Evolutionary conservation across 2,329 filamentous ascomycete species (phyloP).

Genomic region (Knufia fluminis): DNA sequence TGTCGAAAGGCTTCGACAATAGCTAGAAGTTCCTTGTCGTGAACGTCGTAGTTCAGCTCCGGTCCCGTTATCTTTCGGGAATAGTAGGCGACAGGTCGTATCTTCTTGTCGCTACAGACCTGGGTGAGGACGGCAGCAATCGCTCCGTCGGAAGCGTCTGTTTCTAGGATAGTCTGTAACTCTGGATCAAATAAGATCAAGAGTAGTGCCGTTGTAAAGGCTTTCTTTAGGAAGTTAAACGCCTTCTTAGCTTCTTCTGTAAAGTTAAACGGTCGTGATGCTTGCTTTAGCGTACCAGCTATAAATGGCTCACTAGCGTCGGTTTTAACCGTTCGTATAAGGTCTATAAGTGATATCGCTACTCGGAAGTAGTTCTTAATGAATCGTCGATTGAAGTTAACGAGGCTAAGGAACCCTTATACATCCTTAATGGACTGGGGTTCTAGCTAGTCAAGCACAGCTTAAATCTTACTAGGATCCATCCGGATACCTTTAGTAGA

Average conservation of each 20-base stretch:
- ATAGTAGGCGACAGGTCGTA: conserved; percentile 11
- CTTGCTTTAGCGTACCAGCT: too few relatives aligned
- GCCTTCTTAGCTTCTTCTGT: neutral
- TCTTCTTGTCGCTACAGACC: conserved; percentile 7
- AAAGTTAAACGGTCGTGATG: conserved; percentile 11
- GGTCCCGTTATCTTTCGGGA: conserved; percentile 11
- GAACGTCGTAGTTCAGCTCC: conserved; percentile 15
- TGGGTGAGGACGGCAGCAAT: conserved; percentile 12
- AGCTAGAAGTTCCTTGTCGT: conserved; percentile 19
- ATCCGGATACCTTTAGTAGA: conserved; percentile 22
- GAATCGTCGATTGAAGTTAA: conserved; percentile 27
- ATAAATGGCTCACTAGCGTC: too few relatives aligned
- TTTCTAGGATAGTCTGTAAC: conserved; percentile 11
- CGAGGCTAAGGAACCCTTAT: conserved; percentile 25
- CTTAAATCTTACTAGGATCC: conserved; percentile 22
- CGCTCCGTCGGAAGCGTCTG: conserved; percentile 12
- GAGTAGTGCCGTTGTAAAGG: conserved; percentile 11
- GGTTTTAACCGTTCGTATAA: conserved; percentile 11
- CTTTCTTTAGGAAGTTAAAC: conserved; percentile 10
- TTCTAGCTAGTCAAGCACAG: conserved; percentile 22
- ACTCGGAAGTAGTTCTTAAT: conserved; percentile 23
- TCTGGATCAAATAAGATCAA: conserved; percentile 16
- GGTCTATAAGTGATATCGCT: conserved; percentile 14
- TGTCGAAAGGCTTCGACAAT: conserved; percentile 14
- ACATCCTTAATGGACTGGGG: conserved; percentile 21